Evolutionary conservation across 106 monocot genomes (phyloP).

Genomic region (Dioscorea zingiberensis): DNA sequence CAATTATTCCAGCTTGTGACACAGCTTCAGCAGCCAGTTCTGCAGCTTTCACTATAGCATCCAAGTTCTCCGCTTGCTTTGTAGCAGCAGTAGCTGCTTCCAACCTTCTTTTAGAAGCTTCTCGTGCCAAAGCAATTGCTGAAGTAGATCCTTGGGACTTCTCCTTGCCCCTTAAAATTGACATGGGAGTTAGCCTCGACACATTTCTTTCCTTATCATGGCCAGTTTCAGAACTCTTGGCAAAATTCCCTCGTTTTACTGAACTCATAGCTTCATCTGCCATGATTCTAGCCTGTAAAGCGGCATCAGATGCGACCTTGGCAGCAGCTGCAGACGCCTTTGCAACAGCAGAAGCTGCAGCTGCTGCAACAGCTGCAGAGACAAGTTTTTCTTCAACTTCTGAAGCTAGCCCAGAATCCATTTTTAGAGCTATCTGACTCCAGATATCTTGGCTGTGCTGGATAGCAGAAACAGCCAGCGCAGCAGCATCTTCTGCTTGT

Average conservation of each 20-base stretch:
- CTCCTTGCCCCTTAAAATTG: constrained; percentile 50
- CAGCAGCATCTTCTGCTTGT: constrained; percentile 82
- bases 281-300: constrained; percentile 88
- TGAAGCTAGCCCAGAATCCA: constrained; percentile 29
- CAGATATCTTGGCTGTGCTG: constrained; percentile 69
- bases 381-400: constrained; percentile 70
- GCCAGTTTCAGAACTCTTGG: constrained; percentile 12
- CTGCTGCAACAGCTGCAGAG: constrained; percentile 77
- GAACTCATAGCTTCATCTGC: constrained; percentile 62
- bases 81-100: constrained; percentile 81
- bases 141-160: constrained; percentile 39
- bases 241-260: constrained; percentile 11
- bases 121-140: constrained; percentile 57
- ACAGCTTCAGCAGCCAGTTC: constrained; percentile 94
- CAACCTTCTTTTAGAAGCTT: constrained; percentile 59
- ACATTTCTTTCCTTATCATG: constrained; percentile 26
- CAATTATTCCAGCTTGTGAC: constrained; percentile 67
- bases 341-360: constrained; percentile 82
- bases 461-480: constrained; percentile 58
- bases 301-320: constrained; percentile 79
- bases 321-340: constrained; percentile 93
- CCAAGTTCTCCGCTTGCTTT: constrained; percentile 86
- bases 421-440: constrained; percentile 49
- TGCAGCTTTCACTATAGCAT: constrained; percentile 91
- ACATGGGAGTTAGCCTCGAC: constrained; percentile 30